Base-by-base conservation (phyloP, 352 stramenopile genomes). In the Phytophthora kernoviae region DNA sequence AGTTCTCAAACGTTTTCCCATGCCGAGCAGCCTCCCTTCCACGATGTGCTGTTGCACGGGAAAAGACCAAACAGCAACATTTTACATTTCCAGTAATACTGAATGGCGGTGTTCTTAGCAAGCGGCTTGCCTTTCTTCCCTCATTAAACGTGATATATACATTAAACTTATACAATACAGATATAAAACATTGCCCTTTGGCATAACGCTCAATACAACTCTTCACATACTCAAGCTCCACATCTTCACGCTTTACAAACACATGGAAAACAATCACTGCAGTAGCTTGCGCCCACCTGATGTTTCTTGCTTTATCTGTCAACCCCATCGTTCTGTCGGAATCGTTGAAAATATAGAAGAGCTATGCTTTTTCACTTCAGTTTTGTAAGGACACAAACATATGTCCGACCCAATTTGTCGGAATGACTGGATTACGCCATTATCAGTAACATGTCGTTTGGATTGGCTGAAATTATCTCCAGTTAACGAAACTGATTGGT, bases 111-210 rank as follows among this genome's bases (percentile, higher is more conserved):
- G 24, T 30, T 30, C 24, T 30, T 30, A 30, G 24, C 24, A 30
- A 30, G 6, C 22, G 22, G n/a, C 17, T 64, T 47, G 12, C 46
- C 56, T 27, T 5, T 41, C 10, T 32, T 47, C 6, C 45, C 24
- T 64, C 56, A 40, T 57, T 39, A 36, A 64, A 58, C 40, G 30
- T 36, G 40, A 59, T 34, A 50, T 59, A 39, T 36, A 50, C 20
- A 12, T 18, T 36, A 51, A 36, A 46, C 40, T 48, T 59, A 11
- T 48, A 17, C 52, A 51, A 43, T 1, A 36, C 20, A 21, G 46
- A 54, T 12, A 42, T 34, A 54, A 54, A 54, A 12, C 17, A 24
- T 21, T 26, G n/a, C 21, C 33, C 52, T 26, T 34, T 41, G 27
- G 20, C 20, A 24, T 52, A 11, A 34, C 42, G 36, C 11, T 33